phyloP scores from a whole-genome alignment of 1,284 basidiomycete species.

The Ustilago loliicola region DNA sequence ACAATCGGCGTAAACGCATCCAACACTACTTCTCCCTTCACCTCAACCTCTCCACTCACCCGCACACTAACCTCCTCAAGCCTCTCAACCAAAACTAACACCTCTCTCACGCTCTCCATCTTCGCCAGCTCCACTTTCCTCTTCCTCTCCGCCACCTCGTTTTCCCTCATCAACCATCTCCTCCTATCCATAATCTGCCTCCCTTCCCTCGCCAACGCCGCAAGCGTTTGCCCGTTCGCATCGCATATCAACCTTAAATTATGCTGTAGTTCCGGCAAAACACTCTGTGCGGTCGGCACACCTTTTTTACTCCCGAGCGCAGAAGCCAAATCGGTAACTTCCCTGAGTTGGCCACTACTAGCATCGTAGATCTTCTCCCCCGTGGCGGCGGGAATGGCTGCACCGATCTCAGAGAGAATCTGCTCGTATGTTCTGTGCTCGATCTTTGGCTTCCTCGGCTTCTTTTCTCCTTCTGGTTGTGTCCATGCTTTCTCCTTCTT shows the following conservation, averaged over 20 bases:
- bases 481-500: constrained; percentile 54
- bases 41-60: not conserved
- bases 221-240: constrained; percentile 83
- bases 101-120: constrained; percentile 48
- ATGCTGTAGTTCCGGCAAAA: constrained; percentile 91
- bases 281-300: constrained; percentile 22
- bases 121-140: constrained; percentile 76
- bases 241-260: constrained; percentile 90
- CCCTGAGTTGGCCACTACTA: constrained; percentile 46
- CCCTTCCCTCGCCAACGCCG: constrained; percentile 89
- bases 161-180: constrained; percentile 76
- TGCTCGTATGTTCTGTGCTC: constrained; percentile 69
- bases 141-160: constrained; percentile 78
- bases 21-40: constrained; percentile 15
- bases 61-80: constrained; percentile 33
- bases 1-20: constrained; percentile 35
- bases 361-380: constrained; percentile 65
- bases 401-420: constrained; percentile 62
- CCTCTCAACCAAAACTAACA: constrained; percentile 39
- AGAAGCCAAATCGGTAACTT: constrained; percentile 56
- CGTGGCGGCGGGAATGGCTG: constrained; percentile 15
- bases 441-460: constrained; percentile 59
- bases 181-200: constrained; percentile 83
- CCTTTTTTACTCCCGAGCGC: constrained; percentile 50
- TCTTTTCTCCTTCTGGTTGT: constrained; percentile 33